Base-by-base conservation (phyloP, 2,329 filamentous ascomycete genomes). In the Aspergillus spinulosporus region DNA sequence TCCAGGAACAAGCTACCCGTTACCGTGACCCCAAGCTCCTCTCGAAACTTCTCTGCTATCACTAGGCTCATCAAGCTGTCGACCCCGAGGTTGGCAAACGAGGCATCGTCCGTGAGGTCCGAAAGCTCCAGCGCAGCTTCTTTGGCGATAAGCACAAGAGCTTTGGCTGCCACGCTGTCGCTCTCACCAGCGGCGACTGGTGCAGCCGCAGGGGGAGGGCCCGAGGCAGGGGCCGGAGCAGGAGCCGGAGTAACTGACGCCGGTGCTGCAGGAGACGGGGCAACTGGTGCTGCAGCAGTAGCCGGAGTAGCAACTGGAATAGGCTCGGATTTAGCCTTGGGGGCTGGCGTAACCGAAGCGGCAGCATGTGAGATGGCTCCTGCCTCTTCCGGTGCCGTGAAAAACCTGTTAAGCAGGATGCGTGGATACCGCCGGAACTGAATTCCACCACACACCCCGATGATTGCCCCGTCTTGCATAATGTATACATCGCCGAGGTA, bases 401-500 rank as follows among this genome's bases (percentile, higher is more conserved):
- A 63, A 40, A 64, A 61, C 8, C 40, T 51, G 28, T 58, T 57
- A 49, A 65, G 49, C 32, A 65, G 53, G 4, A 60, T 42, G 15
- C 65, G 55, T 7, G 64, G 65, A 14, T 53, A 52, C 4, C 65
- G 64, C 9, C 72, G 68, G 64, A 80, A 78, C 57, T 66, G 49
- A 21, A 69, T 59, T 1, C 63, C 68, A 2, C 61, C 66, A 2
- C 74, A 62, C 49, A 70, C 52, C 0, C 68, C 75, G 0, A 76
- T 57, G n/a, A 76, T 64, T 0, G 44, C 52, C 7, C 63, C 60
- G 4, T 69, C 66, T 9, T 74, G 70, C 0, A 76, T 49, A 9
- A 76, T 62, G 50, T 73, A 75, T 0, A 76, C 68, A 58, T 78
- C 76, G 11, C 76, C 76, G 61, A 64, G 5, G 62, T 49, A 21